Conservation (phyloP, 768 basidiomycete species). For the Trametes punicea region DNA sequence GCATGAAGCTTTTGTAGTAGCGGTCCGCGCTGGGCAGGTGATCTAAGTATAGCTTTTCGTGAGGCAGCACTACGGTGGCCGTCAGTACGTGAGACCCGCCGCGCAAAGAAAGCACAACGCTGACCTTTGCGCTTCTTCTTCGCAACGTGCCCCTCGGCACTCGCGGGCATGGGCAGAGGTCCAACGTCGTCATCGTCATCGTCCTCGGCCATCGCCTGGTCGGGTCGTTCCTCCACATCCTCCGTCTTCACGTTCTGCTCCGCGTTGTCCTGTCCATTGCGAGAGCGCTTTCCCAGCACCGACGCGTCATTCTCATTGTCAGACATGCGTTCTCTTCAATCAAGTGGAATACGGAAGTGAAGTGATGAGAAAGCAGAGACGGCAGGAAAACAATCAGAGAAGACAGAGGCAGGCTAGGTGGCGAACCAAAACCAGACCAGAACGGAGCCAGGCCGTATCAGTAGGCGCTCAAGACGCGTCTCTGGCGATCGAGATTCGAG, state of each 20-base stretch:
- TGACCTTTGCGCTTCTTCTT: constrained; percentile 78
- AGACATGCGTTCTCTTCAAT: constrained; percentile 15
- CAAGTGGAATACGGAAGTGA: not conserved
- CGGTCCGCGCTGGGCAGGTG: constrained; percentile 90
- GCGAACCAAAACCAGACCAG: too few species aligned
- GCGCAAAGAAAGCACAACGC: constrained; percentile 21
- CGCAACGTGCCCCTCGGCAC: constrained; percentile 33
- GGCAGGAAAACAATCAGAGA: too few species aligned
- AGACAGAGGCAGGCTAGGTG: too few species aligned
- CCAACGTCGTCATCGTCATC: constrained; percentile 78
- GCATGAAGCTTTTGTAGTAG: constrained; percentile 98
- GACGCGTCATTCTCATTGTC: constrained; percentile 24
- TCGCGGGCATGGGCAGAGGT: constrained; percentile 79
- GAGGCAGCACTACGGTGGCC: constrained; percentile 71
- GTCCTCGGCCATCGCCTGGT: constrained; percentile 29
- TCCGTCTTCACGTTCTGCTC: constrained; percentile 11
- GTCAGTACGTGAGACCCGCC: not conserved
- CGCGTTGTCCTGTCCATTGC: constrained; percentile 18
- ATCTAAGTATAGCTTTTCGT: constrained; percentile 89
- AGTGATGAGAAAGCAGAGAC: not conserved
- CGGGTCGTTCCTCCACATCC: constrained; percentile 17
- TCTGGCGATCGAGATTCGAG: too few species aligned
- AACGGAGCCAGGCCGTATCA: too few species aligned
- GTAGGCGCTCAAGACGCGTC: too few species aligned
- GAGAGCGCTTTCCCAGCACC: constrained; percentile 27